Evolutionary conservation across 805 yeast genomes (phyloP), one percentile per base, ranked within the genome.

Genomic region (Ogataea populi-albae): DNA sequence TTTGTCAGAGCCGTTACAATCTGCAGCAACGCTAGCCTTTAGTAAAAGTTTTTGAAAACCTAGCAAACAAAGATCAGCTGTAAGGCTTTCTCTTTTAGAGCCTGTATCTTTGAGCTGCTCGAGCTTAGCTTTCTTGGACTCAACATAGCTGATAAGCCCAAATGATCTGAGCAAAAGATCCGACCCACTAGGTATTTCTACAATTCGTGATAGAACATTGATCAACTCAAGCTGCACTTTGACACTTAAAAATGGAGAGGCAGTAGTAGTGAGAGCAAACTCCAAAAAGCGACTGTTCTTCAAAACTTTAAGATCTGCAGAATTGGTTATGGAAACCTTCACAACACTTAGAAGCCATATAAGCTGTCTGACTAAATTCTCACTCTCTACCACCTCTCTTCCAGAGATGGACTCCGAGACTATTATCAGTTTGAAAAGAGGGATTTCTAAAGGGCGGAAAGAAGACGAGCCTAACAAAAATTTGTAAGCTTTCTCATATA

Each of bases 401-500:
- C 15, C 8, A 9, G 16, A 19, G 16, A 17, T 14, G 21, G 19
- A 16, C 21, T 17, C 30, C 16, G 15, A 27, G 7, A 7, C 21
- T 17, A 15, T 27, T 10, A 76, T 65, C 3, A 62, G 35, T 23
- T 58, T 62, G 51, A 60, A 70, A 27, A 75, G 48, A 3, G 82
- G 81, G 27, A 76, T 49, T 17, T 70, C 77, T 34, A 47, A 52
- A 5, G 52, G 34, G 41, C 61, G 61, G 30, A 72, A 51, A 11
- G 53, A 55, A 3, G 86, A 80, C 24, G 75, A 73, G 4, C 75
- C 62, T 23, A 86, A 62, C 8, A 88, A 67, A 71, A 79, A 86
- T 40, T 81, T 72, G 48, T 69, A 76, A 0, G 77, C 75, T 46
- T 77, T 76, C 44, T 88, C 96, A 57, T 81, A 85, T 15, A 91